These are phyloP conservation scores for Candida xiaguanensis DNA, from an alignment of 805 yeast species.

Conservation along the genomic window DNA sequence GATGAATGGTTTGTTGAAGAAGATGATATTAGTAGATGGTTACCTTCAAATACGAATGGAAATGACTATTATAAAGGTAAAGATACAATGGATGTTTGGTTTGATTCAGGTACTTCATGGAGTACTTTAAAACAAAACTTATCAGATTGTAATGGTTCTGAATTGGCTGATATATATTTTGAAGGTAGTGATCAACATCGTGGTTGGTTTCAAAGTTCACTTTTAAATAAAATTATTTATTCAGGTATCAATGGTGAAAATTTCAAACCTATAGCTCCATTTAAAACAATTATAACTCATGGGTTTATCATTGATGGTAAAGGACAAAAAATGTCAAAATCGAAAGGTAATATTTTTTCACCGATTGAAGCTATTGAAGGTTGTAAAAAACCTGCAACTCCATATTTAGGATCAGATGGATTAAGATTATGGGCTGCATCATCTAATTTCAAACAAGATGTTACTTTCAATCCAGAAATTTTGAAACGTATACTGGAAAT, in stretches of 20 bases:
- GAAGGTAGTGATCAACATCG: constrained; percentile 99
- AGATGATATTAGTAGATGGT: constrained; percentile 59
- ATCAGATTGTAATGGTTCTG: constrained; percentile 27
- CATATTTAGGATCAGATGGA: constrained; percentile 85
- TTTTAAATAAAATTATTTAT: constrained; percentile 67
- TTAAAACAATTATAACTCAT: constrained; percentile 75
- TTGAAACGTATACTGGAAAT: constrained; percentile 75
- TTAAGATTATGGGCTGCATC: constrained; percentile 88
- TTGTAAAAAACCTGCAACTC: constrained; percentile 38
- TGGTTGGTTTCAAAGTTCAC: constrained; percentile 97
- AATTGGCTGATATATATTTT: constrained; percentile 69
- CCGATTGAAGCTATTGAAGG: constrained; percentile 72
- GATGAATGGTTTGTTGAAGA: constrained; percentile 75
- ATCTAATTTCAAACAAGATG: constrained; percentile 79
- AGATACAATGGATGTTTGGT: constrained; percentile 99
- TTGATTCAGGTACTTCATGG: constrained; percentile 97
- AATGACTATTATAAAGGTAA: constrained; percentile 55
- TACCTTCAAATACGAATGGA: constrained; percentile 52
- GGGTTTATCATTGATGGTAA: constrained; percentile 88
- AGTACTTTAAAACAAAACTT: constrained; percentile 45
- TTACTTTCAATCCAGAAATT: constrained; percentile 67
- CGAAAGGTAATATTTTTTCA: constrained; percentile 74
- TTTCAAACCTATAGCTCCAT: constrained; percentile 51
- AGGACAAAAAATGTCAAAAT: constrained; percentile 91
- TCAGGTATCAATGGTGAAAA: constrained; percentile 30